Evolutionary conservation across 169 alveolate species (phyloP).

Genomic region (Plasmodium vivax): DNA sequence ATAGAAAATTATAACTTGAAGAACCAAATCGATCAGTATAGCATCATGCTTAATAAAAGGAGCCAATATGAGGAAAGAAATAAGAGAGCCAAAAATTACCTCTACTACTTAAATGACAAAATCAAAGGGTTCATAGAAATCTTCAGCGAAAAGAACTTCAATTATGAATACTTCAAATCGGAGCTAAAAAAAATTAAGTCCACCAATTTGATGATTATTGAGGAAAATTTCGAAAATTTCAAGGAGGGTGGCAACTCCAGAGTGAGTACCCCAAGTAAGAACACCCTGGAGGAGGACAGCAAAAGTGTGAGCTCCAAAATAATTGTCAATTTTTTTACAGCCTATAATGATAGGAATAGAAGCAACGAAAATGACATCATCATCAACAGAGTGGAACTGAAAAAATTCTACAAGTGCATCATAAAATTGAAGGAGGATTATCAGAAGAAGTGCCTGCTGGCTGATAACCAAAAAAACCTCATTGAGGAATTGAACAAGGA

Average conservation of each 20-base stretch:
- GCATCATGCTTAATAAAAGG: constrained; percentile 8
- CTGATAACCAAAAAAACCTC: constrained; percentile 26
- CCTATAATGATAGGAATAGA: neutral
- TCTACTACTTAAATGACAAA: constrained; percentile 61
- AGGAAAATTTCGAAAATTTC: constrained; percentile 24
- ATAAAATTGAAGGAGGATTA: constrained; percentile 54
- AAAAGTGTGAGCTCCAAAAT: constrained; percentile 39
- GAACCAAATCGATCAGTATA: constrained; percentile 47
- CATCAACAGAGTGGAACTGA: constrained; percentile 21
- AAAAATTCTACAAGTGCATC: constrained; percentile 33
- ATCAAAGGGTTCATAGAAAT: constrained; percentile 63
- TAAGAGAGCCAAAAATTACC: constrained; percentile 41
- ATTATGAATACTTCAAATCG: constrained; percentile 48
- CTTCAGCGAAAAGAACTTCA: constrained; percentile 42
- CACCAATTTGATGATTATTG: constrained; percentile 55
- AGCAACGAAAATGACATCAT: constrained; percentile 15
- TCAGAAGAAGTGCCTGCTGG: constrained; percentile 18
- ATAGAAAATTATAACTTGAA: constrained; percentile 51
- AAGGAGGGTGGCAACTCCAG: neutral
- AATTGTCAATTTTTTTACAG: constrained; percentile 33
- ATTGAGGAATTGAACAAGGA: constrained; percentile 53
- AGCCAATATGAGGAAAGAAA: constrained; percentile 19
- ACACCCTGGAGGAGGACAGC: constrained; percentile 23
- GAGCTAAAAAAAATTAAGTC: constrained; percentile 58
- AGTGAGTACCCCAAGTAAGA: neutral